Evolutionary conservation across 768 basidiomycete genomes (phyloP), one percentile per base, ranked within the genome.

Genomic region (Russula sp.): DNA sequence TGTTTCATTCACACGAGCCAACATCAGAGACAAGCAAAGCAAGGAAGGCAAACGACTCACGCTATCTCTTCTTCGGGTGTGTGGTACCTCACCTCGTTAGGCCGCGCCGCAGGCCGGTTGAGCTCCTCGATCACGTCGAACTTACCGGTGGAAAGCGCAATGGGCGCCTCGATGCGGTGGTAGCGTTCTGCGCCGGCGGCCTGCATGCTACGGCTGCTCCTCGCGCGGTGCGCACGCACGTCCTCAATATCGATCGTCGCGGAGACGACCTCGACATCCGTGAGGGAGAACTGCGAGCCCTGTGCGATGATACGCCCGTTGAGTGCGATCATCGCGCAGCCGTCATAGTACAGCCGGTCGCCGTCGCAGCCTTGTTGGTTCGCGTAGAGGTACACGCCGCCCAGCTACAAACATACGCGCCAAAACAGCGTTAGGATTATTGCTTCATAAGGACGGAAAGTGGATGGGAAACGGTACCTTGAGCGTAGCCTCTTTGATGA

Each of bases 281-380:
- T 82, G 59, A 99, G 76, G 6, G 95, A 98, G 76, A 98, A 99
- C 70, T 99, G 97, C 2, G 92, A 88, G 16, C 97, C 97, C 73
- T 98, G 96, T 0, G 97, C 94, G 20, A 98, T 78, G 59, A 98
- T 82, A 34, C 81, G 81, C 5, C 97, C 97, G 74, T 99, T 99
- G 62, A 95, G 82, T 9, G 92, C 94, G 68, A 99, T 98, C 82
- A 98, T 84, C 36, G 93, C 88, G 66, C 92, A 97, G 35, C 97
- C 97, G 67, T 99, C 97, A 71, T 98, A 99, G 78, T 98, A 99
- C 0, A 98, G 79, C 35, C 97, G 84, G 72, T 99, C 97, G 1
- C 97, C 97, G 69, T 99, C 97, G 70, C 97, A 99, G 6, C 97
- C 97, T 77, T 97, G 96, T 69, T 99, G 97, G 71, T 99, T 99